A percentile compares a stretch with the other conserved stretches of the same genome.
These are phyloP conservation scores for Gilbertella persicaria DNA, from an alignment of 371 early-diverging fungal species.

Conservation along the genomic window DNA sequence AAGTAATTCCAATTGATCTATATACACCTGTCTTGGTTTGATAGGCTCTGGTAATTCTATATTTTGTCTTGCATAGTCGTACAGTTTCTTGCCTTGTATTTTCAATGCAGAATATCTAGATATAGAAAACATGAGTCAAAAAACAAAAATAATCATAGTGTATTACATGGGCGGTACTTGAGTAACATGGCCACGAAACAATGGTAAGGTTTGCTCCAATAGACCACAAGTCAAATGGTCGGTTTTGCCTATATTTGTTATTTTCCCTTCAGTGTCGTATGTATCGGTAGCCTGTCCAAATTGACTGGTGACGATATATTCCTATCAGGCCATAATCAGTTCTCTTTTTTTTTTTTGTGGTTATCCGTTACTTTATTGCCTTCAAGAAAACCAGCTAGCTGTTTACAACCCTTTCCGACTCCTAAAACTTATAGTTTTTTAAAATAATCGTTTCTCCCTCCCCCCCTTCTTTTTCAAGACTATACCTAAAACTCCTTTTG, in stretches of 20 bases:
- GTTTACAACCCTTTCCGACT: slow-evolving; percentile 49
- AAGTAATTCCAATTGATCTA: slow-evolving; percentile 29
- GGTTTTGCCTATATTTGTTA: slow-evolving; percentile 26
- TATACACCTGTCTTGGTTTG: slow-evolving; percentile 30
- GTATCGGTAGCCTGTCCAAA: slow-evolving; percentile 53
- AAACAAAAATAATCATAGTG: neutral
- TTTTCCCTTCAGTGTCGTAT: slow-evolving; percentile 45
- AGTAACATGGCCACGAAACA: slow-evolving; percentile 39
- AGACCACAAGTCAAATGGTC: slow-evolving; percentile 29
- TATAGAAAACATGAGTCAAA: slow-evolving; percentile 1
- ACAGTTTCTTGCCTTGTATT: slow-evolving; percentile 50
- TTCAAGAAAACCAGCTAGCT: slow-evolving; percentile 32
- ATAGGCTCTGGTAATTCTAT: slow-evolving; percentile 35
- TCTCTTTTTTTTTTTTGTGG: neutral
- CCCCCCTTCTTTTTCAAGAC: neutral
- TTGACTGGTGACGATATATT: slow-evolving; percentile 42
- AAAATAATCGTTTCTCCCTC: neutral
- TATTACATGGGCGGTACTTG: slow-evolving; percentile 56
- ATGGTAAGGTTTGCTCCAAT: slow-evolving; percentile 24
- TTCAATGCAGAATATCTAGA: slow-evolving; percentile 50
- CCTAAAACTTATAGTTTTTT: slow-evolving; percentile 37
- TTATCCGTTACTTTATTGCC: slow-evolving; percentile 34
- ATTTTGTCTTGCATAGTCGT: slow-evolving; percentile 52
- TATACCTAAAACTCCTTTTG: slow-evolving; percentile 51
- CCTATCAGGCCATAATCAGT: slow-evolving; percentile 18